Conservation (phyloP, 2,329 filamentous ascomycete genomes). For the Colletotrichum lupini region DNA sequence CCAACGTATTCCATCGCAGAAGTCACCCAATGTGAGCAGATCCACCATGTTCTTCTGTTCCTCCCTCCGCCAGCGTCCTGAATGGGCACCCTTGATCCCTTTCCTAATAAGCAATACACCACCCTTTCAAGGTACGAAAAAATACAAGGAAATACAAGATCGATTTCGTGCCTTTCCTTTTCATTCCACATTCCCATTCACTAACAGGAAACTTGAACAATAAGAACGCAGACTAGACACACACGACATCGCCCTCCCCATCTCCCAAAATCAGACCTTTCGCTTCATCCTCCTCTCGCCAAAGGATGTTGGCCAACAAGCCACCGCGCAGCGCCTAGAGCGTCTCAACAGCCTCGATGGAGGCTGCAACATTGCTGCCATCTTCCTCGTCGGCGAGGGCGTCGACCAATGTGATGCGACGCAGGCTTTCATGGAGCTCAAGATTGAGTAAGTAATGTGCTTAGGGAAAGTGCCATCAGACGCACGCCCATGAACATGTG, state of each 20-base stretch:
- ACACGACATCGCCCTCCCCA: conserved; percentile 58
- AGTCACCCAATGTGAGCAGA: no score
- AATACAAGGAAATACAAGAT: no score
- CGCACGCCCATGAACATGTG: background rate
- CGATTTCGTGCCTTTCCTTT: background rate
- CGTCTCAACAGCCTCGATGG: conserved; percentile 54
- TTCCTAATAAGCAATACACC: conserved; percentile 38
- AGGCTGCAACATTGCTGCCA: conserved; percentile 51
- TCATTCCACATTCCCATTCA: conserved; percentile 22
- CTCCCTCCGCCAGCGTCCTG: conserved; percentile 48
- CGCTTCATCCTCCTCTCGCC: conserved; percentile 54
- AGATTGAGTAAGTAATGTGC: conserved; percentile 51
- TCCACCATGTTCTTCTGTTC: conserved; percentile 52
- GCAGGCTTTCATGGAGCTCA: conserved; percentile 53
- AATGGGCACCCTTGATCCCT: conserved; percentile 48
- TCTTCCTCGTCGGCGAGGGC: conserved; percentile 55
- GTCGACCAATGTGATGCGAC: conserved; percentile 38
- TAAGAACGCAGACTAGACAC: conserved; percentile 54
- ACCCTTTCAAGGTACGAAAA: conserved; percentile 41
- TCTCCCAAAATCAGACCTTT: conserved; percentile 42
- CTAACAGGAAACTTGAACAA: background rate
- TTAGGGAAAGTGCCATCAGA: background rate
- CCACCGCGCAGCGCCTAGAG: conserved; percentile 49
- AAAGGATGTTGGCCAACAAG: conserved; percentile 45
- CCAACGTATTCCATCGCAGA: no score